A percentile compares a stretch with the other conserved stretches of the same genome.
Evolutionary conservation across 805 yeast genomes (phyloP).

Genomic region (Lachancea mirantina): DNA sequence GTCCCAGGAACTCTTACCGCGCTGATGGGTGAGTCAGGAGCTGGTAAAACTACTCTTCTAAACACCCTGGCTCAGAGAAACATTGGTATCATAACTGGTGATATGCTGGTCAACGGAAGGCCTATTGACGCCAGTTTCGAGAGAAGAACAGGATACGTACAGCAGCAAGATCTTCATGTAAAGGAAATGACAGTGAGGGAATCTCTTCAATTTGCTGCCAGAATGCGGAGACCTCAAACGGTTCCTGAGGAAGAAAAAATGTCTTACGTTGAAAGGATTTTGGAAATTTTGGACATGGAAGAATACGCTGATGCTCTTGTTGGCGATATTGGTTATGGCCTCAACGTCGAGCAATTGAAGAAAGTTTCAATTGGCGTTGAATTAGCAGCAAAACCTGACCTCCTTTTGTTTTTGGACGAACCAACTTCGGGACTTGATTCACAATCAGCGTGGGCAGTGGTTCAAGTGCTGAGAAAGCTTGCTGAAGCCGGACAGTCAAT

Average conservation of each 20-base stretch:
- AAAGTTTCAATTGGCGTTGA: slow-evolving; percentile 41
- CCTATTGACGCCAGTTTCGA: slow-evolving; percentile 44
- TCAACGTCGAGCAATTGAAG: slow-evolving; percentile 39
- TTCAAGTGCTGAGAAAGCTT: slow-evolving; percentile 38
- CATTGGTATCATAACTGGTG: slow-evolving; percentile 50
- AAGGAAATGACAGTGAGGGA: slow-evolving; percentile 31
- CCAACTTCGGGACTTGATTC: slow-evolving; percentile 50
- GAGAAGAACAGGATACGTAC: slow-evolving; percentile 51
- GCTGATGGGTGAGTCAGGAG: slow-evolving; percentile 59
- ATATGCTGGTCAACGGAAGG: slow-evolving; percentile 47
- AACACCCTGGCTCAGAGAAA: slow-evolving; percentile 48
- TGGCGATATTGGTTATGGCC: slow-evolving; percentile 38
- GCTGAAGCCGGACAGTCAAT: slow-evolving; percentile 46
- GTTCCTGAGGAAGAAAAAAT: slow-evolving; percentile 33
- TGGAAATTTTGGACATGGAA: slow-evolving; percentile 44
- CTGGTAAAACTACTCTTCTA: slow-evolving; percentile 54
- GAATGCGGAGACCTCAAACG: slow-evolving; percentile 44
- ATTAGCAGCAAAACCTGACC: slow-evolving; percentile 40
- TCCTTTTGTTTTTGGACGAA: slow-evolving; percentile 43
- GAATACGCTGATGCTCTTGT: slow-evolving; percentile 48
- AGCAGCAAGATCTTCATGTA: slow-evolving; percentile 49
- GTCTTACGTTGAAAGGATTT: slow-evolving; percentile 47
- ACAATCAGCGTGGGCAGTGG: slow-evolving; percentile 46
- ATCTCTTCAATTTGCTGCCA: slow-evolving; percentile 42
- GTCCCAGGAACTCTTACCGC: slow-evolving; percentile 55